Evolutionary conservation across 176 grass and related monocot genomes (phyloP).

Genomic region (Calamus simplicifolius): DNA sequence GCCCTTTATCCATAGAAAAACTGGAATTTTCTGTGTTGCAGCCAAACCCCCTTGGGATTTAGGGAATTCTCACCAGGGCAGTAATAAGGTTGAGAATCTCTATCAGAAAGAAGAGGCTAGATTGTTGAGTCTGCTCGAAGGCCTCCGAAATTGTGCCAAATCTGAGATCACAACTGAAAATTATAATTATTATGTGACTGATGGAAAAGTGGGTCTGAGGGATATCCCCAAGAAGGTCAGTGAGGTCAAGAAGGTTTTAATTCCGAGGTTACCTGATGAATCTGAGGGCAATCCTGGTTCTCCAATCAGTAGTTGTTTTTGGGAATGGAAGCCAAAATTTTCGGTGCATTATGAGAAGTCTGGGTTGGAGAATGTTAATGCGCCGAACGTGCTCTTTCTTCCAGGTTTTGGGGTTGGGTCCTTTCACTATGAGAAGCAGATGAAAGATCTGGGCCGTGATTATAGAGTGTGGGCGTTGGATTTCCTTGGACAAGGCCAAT

Average conservation of each 20-base stretch:
- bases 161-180: conserved; percentile 18
- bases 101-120: conserved; percentile 2
- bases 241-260: conserved; percentile 37
- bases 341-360: conserved; percentile 84
- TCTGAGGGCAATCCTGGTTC: conserved; percentile 26
- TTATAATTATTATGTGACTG: conserved; percentile 28
- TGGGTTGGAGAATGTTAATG: conserved; percentile 48
- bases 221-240: conserved; percentile 27
- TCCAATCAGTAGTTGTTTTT: conserved; percentile 62
- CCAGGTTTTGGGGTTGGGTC: conserved; percentile 84
- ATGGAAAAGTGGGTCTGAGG: conserved; percentile 37
- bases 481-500: conserved; percentile 88
- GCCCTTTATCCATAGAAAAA: conserved; percentile 23
- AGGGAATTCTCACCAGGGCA: background rate
- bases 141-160: conserved; percentile 6
- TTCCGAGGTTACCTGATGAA: conserved; percentile 57
- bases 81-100: background rate
- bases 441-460: conserved; percentile 71
- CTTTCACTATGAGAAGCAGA: conserved; percentile 92
- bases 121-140: conserved; percentile 13
- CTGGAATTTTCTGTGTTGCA: conserved; percentile 24
- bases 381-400: conserved; percentile 80
- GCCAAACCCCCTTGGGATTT: conserved; percentile 5
- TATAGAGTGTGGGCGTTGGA: conserved; percentile 95
- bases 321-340: conserved; percentile 90